Evolutionary conservation across 1,139 yeast genomes (phyloP).

Genomic region (Lodderomyces margitis): DNA sequence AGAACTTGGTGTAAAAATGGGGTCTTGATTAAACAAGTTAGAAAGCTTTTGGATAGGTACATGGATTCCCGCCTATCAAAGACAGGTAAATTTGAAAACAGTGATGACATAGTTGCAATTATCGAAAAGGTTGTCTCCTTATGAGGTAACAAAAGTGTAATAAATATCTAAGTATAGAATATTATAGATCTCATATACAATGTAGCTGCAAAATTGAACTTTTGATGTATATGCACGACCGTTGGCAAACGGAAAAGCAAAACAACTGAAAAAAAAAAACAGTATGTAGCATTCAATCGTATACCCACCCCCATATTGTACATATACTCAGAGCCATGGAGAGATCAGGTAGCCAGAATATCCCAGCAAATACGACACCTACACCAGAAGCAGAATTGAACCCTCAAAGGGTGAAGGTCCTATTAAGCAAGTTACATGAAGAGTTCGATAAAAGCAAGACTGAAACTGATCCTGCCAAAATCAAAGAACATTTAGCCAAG

Average conservation of each 20-base stretch:
- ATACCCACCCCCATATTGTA: too few relatives aligned
- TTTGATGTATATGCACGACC: neutral
- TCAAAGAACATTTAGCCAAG: conserved; percentile 63
- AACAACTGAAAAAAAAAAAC: neutral
- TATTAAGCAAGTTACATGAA: conserved; percentile 39
- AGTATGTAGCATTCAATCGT: too few relatives aligned
- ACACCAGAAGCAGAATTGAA: conserved; percentile 17
- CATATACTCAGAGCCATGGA: neutral
- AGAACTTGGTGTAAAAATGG: conserved; percentile 95
- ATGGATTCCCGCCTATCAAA: conserved; percentile 51
- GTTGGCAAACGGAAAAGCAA: neutral
- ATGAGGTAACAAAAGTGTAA: too few relatives aligned
- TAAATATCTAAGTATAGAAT: too few relatives aligned
- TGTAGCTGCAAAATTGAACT: neutral
- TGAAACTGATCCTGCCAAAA: conserved; percentile 52
- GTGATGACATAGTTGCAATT: conserved; percentile 17
- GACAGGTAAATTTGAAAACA: conserved; percentile 19
- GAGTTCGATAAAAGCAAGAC: conserved; percentile 65
- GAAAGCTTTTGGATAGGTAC: conserved; percentile 63
- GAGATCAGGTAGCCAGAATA: neutral
- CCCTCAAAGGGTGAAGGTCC: conserved; percentile 13
- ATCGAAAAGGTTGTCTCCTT: conserved; percentile 17
- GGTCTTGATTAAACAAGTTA: conserved; percentile 69
- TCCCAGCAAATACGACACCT: conserved; percentile 7
- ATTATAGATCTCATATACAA: neutral